phyloP scores from a whole-genome alignment of 2,329 filamentous ascomycete genomes.

The Phaeoacremonium minimum region DNA sequence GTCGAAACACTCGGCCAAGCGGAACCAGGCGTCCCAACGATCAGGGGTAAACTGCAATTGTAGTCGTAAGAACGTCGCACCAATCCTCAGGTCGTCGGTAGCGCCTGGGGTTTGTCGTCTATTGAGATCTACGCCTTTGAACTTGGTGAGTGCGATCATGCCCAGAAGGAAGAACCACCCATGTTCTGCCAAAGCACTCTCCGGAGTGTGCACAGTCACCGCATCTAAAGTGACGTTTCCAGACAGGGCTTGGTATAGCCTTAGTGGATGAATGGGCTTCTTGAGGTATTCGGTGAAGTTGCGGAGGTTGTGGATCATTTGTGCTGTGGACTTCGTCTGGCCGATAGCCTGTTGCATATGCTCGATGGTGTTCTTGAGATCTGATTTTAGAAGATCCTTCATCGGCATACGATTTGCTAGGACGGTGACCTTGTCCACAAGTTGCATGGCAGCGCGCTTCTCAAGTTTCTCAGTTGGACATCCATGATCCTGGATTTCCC shows the following conservation, averaged over 20 bases:
- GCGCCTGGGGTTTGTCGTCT: constrained; percentile 74
- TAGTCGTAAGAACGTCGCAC: constrained; percentile 72
- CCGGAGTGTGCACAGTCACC: constrained; percentile 61
- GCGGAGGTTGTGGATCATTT: constrained; percentile 82
- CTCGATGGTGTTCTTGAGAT: constrained; percentile 85
- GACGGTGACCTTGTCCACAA: constrained; percentile 78
- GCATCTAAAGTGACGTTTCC: constrained; percentile 74
- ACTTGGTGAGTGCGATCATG: constrained; percentile 83
- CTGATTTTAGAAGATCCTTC: constrained; percentile 87
- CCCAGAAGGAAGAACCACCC: constrained; percentile 93
- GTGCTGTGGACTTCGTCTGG: constrained; percentile 69
- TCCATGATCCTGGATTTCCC: constrained; percentile 71
- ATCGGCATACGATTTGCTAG: constrained; percentile 81
- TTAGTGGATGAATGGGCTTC: constrained; percentile 75
- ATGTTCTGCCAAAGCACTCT: constrained; percentile 70
- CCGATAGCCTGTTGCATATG: constrained; percentile 88
- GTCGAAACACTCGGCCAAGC: constrained; percentile 82
- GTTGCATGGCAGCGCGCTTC: constrained; percentile 70
- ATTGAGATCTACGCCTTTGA: constrained; percentile 63
- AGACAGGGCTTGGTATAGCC: constrained; percentile 74
- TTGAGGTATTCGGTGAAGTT: constrained; percentile 79
- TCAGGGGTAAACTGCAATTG: constrained; percentile 79
- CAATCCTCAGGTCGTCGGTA: constrained; percentile 79
- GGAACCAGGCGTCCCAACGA: constrained; percentile 88
- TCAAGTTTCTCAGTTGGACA: constrained; percentile 76